Percentiles rank a stretch among this genome's conserved stretches.
Conservation (phyloP, 2,329 filamentous ascomycete species). For the Epichloe sp. region DNA sequence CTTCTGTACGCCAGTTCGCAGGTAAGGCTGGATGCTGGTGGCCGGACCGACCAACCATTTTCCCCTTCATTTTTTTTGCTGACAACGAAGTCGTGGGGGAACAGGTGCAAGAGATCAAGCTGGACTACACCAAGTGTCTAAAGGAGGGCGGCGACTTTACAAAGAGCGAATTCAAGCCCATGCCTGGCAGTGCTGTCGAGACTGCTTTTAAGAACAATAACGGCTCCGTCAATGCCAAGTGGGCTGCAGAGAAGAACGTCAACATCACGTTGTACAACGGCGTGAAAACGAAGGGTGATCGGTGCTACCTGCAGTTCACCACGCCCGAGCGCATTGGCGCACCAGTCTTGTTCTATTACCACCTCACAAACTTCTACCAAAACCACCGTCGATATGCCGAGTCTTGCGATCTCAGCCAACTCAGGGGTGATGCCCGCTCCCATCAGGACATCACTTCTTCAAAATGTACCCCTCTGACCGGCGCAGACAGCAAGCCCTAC, state of each 20-base stretch:
- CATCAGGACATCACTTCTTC: constrained; percentile 49
- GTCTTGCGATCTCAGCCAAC: constrained; percentile 71
- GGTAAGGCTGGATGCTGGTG: constrained; percentile 31
- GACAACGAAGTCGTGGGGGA: not conserved
- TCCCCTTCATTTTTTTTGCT: not conserved
- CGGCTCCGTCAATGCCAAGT: constrained; percentile 25
- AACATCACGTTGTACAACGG: constrained; percentile 28
- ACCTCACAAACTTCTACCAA: constrained; percentile 95
- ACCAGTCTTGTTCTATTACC: constrained; percentile 88
- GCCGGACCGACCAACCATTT: not conserved
- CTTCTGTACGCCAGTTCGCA: constrained; percentile 74
- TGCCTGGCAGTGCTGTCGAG: constrained; percentile 45
- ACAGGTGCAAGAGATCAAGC: constrained; percentile 76
- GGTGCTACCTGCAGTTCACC: constrained; percentile 66
- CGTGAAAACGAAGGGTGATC: constrained; percentile 23
- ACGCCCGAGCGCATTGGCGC: constrained; percentile 68
- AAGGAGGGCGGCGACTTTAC: constrained; percentile 34
- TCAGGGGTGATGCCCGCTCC: constrained; percentile 55
- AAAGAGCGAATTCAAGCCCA: constrained; percentile 25
- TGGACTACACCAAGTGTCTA: constrained; percentile 79
- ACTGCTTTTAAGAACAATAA: constrained; percentile 57
- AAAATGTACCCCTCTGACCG: constrained; percentile 61
- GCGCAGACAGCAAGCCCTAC: constrained; percentile 50
- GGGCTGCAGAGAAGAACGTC: constrained; percentile 27
- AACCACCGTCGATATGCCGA: constrained; percentile 95